These are phyloP conservation scores for Xylaria sp. DNA, from an alignment of 495 filamentous ascomycete species.

Conservation along the genomic window DNA sequence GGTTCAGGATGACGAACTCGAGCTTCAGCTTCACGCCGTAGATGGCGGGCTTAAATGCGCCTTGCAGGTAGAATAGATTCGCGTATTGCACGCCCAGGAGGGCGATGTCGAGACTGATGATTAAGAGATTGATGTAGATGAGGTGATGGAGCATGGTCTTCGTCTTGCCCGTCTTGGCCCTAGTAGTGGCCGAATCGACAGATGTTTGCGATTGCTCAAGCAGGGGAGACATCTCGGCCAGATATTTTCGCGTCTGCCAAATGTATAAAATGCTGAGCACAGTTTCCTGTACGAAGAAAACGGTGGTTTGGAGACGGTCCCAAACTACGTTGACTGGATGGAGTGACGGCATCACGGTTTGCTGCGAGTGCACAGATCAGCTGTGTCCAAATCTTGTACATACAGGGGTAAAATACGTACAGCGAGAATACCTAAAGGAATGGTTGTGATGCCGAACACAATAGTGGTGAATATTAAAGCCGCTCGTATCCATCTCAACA, in stretches of 20 bases:
- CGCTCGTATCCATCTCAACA: conserved; percentile 34
- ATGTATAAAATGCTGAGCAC: conserved; percentile 48
- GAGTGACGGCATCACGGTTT: conserved; percentile 23
- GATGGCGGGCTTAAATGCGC: conserved; percentile 56
- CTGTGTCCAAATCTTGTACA: conserved; percentile 1
- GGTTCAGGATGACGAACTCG: conserved; percentile 61
- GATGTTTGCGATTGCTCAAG: conserved; percentile 45
- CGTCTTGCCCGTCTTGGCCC: conserved; percentile 26
- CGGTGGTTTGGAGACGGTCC: conserved; percentile 45
- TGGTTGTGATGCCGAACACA: conserved; percentile 39
- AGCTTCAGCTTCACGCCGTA: conserved; percentile 64
- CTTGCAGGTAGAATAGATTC: conserved; percentile 56
- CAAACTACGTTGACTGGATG: conserved; percentile 35
- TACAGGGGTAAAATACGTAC: conserved; percentile 37
- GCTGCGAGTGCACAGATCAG: conserved; percentile 25
- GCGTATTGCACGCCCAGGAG: conserved; percentile 57
- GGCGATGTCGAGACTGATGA: conserved; percentile 56
- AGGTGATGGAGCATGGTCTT: conserved; percentile 49
- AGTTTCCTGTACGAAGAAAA: conserved; percentile 52
- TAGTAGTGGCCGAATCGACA: conserved; percentile 34
- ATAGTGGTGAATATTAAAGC: conserved; percentile 38
- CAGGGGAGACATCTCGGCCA: conserved; percentile 37
- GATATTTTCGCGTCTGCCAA: conserved; percentile 43
- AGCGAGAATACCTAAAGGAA: conserved; percentile 46
- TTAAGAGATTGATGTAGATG: conserved; percentile 56